Evolutionary conservation across 2,329 filamentous ascomycete genomes (phyloP), one percentile per base, ranked within the genome.

Genomic region (Penicillium paneum): DNA sequence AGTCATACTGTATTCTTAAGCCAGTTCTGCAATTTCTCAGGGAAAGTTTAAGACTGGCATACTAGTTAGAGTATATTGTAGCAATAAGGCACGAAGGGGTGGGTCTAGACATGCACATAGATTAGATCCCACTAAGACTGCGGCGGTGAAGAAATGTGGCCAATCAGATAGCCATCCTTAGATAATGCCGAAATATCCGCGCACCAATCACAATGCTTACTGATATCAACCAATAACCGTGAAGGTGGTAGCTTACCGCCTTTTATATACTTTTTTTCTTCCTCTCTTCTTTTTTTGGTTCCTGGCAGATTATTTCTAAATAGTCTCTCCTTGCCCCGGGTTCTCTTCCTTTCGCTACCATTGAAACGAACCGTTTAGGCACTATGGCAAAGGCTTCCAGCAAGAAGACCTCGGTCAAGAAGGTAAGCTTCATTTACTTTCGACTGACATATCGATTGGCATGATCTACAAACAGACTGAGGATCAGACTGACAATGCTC

Each of bases 361-460:
- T 17, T 7, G 17, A 43, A 51, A 54, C 29, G 21, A 36, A 41
- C 19, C 5, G 24, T 17, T 3, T 44, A 19, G 19, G 36, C 17
- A 36, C 21, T 53, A 74, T 74, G 71, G 68, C 65, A 28, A 67
- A 67, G 51, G 35, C 62, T 34, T 43, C 63, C 17, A 32, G 55
- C 19, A 68, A 66, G 48, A 64, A 64, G 56, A 40, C 60, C 40
- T 56, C 62, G 53, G 56, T 55, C 34, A 67, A 69, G 52, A 67
- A 67, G 57, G 61, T 64, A 51, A 21, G 47, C 13, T 24, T 35
- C 19, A 24, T 36, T n/a, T 12, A 21, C 5, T 32, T 44, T 24
- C 17, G 13, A 21, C 5, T 44, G 29, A 34, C 8, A 44, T 44
- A 36, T 19, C 29, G 13, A 38, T 29, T 48, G 35, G 28, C 45